Conservation (phyloP, 768 basidiomycete genomes). For the Coprinopsis cinerea region DNA sequence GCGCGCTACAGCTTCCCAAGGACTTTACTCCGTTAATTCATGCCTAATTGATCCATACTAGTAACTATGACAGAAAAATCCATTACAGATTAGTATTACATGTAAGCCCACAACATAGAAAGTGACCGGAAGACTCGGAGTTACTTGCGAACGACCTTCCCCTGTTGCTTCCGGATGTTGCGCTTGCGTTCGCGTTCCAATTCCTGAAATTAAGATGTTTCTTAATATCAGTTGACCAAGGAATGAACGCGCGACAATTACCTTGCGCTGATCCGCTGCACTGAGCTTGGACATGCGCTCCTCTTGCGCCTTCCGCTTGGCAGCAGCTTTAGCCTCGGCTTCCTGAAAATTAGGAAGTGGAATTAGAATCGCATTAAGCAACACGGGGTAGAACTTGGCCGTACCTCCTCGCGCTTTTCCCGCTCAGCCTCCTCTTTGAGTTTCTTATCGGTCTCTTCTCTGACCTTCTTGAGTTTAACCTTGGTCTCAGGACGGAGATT, state of each 20-base stretch:
- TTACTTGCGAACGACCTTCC: constrained; percentile 53
- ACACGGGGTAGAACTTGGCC: constrained; percentile 12
- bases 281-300: constrained; percentile 69
- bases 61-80: constrained; percentile 3
- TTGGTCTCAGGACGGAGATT: constrained; percentile 78
- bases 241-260: constrained; percentile 23
- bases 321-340: constrained; percentile 62
- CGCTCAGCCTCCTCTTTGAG: constrained; percentile 61
- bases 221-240: no score
- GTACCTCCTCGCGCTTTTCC: constrained; percentile 68
- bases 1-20: no score
- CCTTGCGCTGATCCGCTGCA: constrained; percentile 81
- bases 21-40: not conserved
- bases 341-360: constrained; percentile 24
- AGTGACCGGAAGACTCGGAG: not conserved
- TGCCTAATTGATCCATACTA: not conserved
- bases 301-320: constrained; percentile 68
- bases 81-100: not conserved
- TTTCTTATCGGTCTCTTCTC: constrained; percentile 65
- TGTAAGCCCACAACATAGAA: not conserved
- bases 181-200: constrained; percentile 79
- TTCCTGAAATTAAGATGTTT: constrained; percentile 15
- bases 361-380: not conserved
- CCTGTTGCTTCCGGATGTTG: constrained; percentile 61
- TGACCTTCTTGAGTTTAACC: constrained; percentile 63